Base-by-base conservation (phyloP, 495 filamentous ascomycete species). In the Penicillium salamii region DNA sequence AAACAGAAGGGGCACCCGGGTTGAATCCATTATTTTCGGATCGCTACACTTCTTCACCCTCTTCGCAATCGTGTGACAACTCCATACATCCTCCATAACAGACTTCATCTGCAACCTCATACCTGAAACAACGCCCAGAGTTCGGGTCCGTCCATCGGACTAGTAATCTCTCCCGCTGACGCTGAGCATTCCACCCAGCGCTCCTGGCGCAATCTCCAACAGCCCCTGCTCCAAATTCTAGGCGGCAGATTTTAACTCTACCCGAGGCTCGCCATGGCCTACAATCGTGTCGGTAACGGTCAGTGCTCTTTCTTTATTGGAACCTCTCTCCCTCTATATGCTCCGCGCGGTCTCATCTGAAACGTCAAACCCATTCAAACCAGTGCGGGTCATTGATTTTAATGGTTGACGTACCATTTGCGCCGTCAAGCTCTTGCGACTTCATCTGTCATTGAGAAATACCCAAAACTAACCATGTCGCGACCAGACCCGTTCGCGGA, bases 211-310 rank as follows among this genome's bases (percentile, higher is more conserved):
- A 70, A 70, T 70, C 57, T 65, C 59, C 48, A 47, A 40, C 35
- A 49, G 39, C 52, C 54, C 36, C 52, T 50, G 48, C 40, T 31
- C 59, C 37, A 42, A 58, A 58, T 54, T 49, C 35, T 43, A 54
- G 60, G 61, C 55, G 53, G 58, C 49, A 47, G 51, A 54, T 42
- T 54, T 62, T 55, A 53, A 41, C 49, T 57, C 38, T 53, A 53
- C 56, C 55, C 57, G 41, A 53, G 51, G 52, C 63, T 44, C 39
- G 32, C 31, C 52, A 74, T 74, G 71, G 66, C 84, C 63, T 88
- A 88, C 72, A 86, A 87, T 77, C 82, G 83, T 46, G 68, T 87
- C 77, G 81, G 80, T 42, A 67, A 86, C 76, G 81, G 85, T 83
- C 72, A 73, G 84, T 83, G 50, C 56, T 50, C 44, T 51, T 40